phyloP scores from a whole-genome alignment of 345 rosid species.

The Orychophragmus violaceus region DNA sequence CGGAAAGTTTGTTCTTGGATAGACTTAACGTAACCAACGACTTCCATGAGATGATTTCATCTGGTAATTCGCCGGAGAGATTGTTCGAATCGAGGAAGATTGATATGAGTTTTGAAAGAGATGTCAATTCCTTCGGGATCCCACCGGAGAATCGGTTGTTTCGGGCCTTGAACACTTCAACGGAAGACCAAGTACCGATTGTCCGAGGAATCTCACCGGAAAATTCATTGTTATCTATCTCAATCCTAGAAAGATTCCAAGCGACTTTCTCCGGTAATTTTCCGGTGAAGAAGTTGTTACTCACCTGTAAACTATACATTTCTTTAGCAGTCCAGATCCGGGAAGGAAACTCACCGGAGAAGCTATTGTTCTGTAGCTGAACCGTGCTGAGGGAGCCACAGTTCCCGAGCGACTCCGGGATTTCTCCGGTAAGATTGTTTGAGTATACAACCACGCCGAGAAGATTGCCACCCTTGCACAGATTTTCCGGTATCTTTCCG shows the following conservation, averaged over 20 bases:
- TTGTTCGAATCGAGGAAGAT: constrained; percentile 54
- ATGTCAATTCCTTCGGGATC: constrained; percentile 54
- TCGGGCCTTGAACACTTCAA: constrained; percentile 53
- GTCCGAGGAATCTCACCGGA: background rate
- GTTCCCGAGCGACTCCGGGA: background rate
- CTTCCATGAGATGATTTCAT: constrained; percentile 58
- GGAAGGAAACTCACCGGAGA: background rate
- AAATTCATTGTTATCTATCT: background rate
- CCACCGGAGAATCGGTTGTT: constrained; percentile 63
- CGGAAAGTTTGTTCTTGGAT: constrained; percentile 62
- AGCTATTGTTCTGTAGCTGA: background rate
- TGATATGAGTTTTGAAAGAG: constrained; percentile 37
- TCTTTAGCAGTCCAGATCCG: background rate
- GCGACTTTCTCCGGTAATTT: background rate
- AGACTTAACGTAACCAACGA: constrained; percentile 43
- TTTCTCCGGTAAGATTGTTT: background rate
- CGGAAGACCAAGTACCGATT: background rate
- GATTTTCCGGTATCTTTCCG: background rate
- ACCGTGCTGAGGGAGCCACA: background rate
- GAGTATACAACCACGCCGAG: background rate
- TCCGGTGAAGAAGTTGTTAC: background rate
- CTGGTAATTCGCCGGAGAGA: constrained; percentile 63
- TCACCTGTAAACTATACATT: background rate
- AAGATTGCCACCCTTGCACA: background rate
- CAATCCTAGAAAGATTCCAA: background rate